These are phyloP conservation scores for Zymoseptoria ardabiliae DNA, from an alignment of 2,329 filamentous ascomycete species.

Conservation along the genomic window DNA sequence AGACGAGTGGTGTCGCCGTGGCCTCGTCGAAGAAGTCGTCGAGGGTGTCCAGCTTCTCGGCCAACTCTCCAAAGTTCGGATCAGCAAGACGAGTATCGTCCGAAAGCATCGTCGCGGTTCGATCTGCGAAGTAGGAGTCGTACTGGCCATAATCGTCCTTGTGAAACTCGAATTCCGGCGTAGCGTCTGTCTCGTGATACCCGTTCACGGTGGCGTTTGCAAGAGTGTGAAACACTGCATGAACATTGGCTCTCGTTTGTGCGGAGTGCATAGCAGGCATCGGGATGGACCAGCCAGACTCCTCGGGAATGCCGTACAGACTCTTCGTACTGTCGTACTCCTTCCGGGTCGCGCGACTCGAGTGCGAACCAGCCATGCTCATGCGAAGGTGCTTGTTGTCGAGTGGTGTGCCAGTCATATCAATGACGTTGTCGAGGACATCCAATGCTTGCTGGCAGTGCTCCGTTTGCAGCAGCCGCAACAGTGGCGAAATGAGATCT, in stretches of 20 bases:
- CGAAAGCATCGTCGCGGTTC: conserved; percentile 87
- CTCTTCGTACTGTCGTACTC: conserved; percentile 93
- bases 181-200: conserved; percentile 54
- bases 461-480: conserved; percentile 84
- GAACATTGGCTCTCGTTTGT: conserved; percentile 81
- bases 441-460: conserved; percentile 87
- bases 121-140: conserved; percentile 64
- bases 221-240: conserved; percentile 83
- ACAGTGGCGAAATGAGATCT: conserved; percentile 85
- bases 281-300: conserved; percentile 92
- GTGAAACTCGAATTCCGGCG: conserved; percentile 87
- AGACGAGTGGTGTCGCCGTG: conserved; percentile 10
- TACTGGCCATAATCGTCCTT: conserved; percentile 72
- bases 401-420: conserved; percentile 77
- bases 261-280: conserved; percentile 85
- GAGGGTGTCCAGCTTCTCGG: conserved; percentile 51
- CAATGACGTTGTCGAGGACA: conserved; percentile 91
- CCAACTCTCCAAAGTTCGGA: conserved; percentile 68
- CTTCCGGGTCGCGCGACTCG: conserved; percentile 71
- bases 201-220: conserved; percentile 32
- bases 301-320: conserved; percentile 91
- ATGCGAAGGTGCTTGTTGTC: conserved; percentile 92
- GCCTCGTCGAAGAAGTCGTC: conserved; percentile 49
- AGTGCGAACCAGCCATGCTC: conserved; percentile 92
- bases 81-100: conserved; percentile 64